These are phyloP conservation scores for Aotearoamyces nothofagi DNA, from an alignment of 2,329 filamentous ascomycete species.

Conservation along the genomic window DNA sequence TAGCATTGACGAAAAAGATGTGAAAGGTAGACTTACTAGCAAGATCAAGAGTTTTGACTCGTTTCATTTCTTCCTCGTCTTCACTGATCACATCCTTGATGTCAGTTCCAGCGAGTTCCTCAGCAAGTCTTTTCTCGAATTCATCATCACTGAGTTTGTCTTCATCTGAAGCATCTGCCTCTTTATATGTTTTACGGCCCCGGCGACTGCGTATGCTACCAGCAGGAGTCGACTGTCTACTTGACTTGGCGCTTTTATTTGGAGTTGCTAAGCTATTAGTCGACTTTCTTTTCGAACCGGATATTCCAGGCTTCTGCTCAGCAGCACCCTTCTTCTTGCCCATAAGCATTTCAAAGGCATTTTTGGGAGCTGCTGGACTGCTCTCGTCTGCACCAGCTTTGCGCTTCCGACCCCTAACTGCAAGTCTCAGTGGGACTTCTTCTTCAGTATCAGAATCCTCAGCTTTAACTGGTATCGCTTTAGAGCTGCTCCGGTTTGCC, in stretches of 20 bases:
- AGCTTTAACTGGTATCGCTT: conserved; percentile 3
- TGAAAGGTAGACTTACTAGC: conserved; percentile 43
- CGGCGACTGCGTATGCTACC: conserved; percentile 29
- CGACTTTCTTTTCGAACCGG: conserved; percentile 38
- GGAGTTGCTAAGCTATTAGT: conserved; percentile 21
- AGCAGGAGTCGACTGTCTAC: conserved; percentile 57
- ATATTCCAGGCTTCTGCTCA: conserved; percentile 2
- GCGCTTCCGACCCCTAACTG: conserved; percentile 12
- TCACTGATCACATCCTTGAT: conserved; percentile 34
- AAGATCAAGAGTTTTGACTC: conserved; percentile 53
- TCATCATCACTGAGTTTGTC: conserved; percentile 62
- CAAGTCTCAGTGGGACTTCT: conserved; percentile 10
- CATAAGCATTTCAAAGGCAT: conserved; percentile 31
- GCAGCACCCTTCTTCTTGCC: conserved; percentile 6
- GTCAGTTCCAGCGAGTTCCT: conserved; percentile 34
- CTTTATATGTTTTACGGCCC: conserved; percentile 29
- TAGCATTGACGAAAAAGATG: not conserved
- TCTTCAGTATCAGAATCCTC: conserved; percentile 16
- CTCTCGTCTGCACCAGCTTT: conserved; percentile 5
- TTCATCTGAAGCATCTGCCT: conserved; percentile 43
- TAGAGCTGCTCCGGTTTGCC: conserved; percentile 3
- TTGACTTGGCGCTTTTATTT: conserved; percentile 65
- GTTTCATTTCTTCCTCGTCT: conserved; percentile 41
- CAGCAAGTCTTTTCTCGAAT: conserved; percentile 66
- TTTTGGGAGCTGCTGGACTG: conserved; percentile 14